Evolutionary conservation across 148 eudicot species (phyloP), one percentile per base, ranked within the genome.

Genomic region (Rhododendron vialii): DNA sequence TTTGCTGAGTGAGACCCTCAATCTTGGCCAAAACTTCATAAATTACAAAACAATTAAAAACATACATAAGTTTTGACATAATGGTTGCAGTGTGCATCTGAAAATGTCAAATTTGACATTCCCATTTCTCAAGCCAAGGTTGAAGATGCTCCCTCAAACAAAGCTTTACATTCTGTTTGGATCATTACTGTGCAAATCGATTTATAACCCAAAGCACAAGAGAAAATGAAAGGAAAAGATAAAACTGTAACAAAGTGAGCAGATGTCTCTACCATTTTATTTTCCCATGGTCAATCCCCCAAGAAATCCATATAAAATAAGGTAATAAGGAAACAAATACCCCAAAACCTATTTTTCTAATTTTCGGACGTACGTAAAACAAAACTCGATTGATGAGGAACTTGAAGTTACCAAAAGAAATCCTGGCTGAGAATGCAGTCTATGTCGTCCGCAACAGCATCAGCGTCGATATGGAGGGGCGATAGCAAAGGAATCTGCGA

Each of bases 371-470:
- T n/a, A 15, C 38, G 9, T 10, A 14, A 78, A 59, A 43, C 38
- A 5, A 3, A 28, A 35, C n/a, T 63, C 41, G 57, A 83, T 43
- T 57, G 0, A 82, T 11, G 26, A 75, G 51, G 18, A 81, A 41
- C 0, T 20, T 35, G 59, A 82, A 76, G 10, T 57, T 90, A 96
- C 99, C 99, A 96, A 86, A 96, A 96, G 89, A 96, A 96, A 88
- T 96, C 99, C 88, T 96, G 98, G 79, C 99, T 96, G 85, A 96
- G 98, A 57, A 96, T 91, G 85, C 86, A 93, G 88, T 92, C 93
- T 76, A 61, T 91, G 2, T 95, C 98, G 47, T 91, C 93, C 18
- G 85, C 57, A 59, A 73, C 81, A 17, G 73, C 79, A 73, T 74
- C 89, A 71, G 73, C 82, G 83, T 82, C 89, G 63, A 76, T 48